Base-by-base conservation (phyloP, 805 yeast genomes). In the Ogataea wickerhamii region DNA sequence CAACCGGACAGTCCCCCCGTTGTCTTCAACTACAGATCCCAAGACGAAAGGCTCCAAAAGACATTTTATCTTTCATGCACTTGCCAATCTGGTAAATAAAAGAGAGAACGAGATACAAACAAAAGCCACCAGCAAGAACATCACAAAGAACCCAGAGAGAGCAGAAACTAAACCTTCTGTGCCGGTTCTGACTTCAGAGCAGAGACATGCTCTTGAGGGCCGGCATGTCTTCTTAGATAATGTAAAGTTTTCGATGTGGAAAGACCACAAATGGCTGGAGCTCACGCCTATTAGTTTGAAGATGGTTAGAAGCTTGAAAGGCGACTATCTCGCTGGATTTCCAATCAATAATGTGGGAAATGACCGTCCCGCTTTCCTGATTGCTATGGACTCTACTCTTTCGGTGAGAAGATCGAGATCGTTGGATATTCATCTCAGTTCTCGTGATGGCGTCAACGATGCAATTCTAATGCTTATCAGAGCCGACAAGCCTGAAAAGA, bases 231-330 rank as follows among this genome's bases (percentile, higher is more conserved):
- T 42, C 17, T 34, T 51, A 18, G 54, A 55, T 31, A 41, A 45
- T 16, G 54, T 57, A 2, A 49, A 49, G 28, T 40, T 52, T 22
- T 55, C 60, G 5, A 41, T 37, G 28, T 61, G 66, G 66, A 26
- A 13, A 10, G 30, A 30, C 10, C 32, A 43, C n/a, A 38, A 38
- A n/a, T 63, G 68, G 67, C 34, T 56, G 2, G 47, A 42, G 12
- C 30, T 40, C 5, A 27, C 35, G 3, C 24, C 18, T 6, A 48
- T 49, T 12, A 43, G 44, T 13, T 20, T 52, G 31, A 48, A 45
- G 31, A 40, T 55, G 18, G 28, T 55, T 10, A 47, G 45, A 18
- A 35, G 51, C 4, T 40, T 34, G 8, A 31, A 34, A 6, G 48
- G 37, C 6, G 30, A 31, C 7, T 49, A 34, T 20, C 14, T 53